These are phyloP conservation scores for Picochlorum sp. DNA, from an alignment of 139 green algal genomes.

Conservation along the genomic window DNA sequence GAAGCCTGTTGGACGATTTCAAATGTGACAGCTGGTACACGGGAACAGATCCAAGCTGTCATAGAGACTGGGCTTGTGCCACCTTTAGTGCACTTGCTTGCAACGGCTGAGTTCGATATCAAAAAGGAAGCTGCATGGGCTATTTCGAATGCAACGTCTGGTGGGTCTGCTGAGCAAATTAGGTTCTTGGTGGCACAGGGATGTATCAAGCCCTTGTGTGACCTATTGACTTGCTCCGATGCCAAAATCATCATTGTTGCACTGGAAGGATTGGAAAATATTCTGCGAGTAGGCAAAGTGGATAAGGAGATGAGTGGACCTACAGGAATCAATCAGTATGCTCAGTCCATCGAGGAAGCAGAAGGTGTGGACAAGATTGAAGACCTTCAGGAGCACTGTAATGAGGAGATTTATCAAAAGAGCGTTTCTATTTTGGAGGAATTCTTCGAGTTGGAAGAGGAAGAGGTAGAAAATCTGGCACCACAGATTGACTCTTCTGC, in stretches of 20 bases:
- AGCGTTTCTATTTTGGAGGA: conserved; percentile 85
- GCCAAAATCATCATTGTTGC: conserved; percentile 95
- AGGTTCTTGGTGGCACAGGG: conserved; percentile 76
- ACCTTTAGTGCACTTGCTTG: conserved; percentile 83
- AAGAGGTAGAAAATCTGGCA: conserved; percentile 92
- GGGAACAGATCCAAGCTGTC: conserved; percentile 97
- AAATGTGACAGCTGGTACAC: conserved; percentile 98
- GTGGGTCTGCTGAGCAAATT: conserved; percentile 77
- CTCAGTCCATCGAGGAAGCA: conserved; percentile 85
- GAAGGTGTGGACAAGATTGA: conserved; percentile 99
- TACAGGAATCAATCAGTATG: conserved; percentile 69
- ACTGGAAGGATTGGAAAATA: conserved; percentile 97
- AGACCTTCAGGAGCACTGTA: conserved; percentile 79
- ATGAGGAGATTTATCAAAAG: conserved; percentile 99
- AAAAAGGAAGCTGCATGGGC: conserved; percentile 99
- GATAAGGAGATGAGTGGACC: conserved; percentile 56
- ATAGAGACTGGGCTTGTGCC: conserved; percentile 84
- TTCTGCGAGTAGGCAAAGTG: conserved; percentile 87
- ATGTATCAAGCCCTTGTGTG: conserved; percentile 93
- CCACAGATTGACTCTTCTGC: conserved; percentile 42
- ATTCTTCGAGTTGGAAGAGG: conserved; percentile 95
- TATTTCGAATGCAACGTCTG: conserved; percentile 96
- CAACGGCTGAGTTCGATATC: conserved; percentile 93
- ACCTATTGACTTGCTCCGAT: conserved; percentile 86
- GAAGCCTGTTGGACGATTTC: conserved; percentile 98